phyloP scores from a whole-genome alignment of 352 stramenopile species.

The Phytopythium ostracodes region DNA sequence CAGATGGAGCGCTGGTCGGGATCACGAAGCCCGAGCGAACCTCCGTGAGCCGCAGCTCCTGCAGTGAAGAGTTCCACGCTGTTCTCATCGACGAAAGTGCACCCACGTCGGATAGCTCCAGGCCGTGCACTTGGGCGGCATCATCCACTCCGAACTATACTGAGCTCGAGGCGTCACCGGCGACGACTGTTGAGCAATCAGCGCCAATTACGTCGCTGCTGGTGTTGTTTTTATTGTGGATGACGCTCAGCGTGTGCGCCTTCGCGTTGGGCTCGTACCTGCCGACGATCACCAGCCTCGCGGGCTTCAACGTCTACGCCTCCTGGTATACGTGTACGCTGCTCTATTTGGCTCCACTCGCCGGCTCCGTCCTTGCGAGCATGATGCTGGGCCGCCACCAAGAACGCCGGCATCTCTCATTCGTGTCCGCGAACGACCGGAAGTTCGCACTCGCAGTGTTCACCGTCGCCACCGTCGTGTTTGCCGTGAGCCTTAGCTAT shows the following conservation, averaged over 20 bases:
- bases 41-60: conserved; percentile 3
- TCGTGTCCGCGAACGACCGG: conserved; percentile 1
- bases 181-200: no score
- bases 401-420: not conserved
- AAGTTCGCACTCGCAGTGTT: conserved; percentile 16
- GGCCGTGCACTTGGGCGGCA: not conserved
- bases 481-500: conserved; percentile 14
- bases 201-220: no score
- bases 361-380: conserved; percentile 17
- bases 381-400: conserved; percentile 10
- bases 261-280: conserved; percentile 29
- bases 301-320: conserved; percentile 30
- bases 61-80: no score
- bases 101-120: conserved; percentile 12
- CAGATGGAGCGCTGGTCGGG: conserved; percentile 21
- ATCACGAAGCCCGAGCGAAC: conserved; percentile 23
- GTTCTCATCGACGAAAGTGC: no score
- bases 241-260: conserved; percentile 21
- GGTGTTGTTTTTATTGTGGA: conserved; percentile 30
- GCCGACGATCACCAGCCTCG: conserved; percentile 25
- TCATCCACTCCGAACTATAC: not conserved
- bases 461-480: conserved; percentile 8
- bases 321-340: conserved; percentile 15
- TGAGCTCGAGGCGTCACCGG: no score
- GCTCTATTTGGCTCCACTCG: conserved; percentile 17